phyloP scores from a whole-genome alignment of 2,329 filamentous ascomycete genomes.

The Nigrospora sphaerica region DNA sequence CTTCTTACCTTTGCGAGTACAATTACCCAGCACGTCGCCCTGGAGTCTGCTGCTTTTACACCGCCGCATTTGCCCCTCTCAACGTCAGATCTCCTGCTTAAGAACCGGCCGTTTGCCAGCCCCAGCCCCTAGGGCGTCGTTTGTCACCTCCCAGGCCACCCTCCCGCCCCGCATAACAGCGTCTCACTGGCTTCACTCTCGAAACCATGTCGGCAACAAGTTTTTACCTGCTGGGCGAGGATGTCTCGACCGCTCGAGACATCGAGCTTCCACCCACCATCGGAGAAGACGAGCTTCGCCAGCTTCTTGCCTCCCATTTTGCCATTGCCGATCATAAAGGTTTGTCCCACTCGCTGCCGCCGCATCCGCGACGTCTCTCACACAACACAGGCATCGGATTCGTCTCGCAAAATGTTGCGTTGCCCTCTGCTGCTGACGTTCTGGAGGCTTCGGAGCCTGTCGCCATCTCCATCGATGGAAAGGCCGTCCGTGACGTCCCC shows the following conservation, averaged over 20 bases:
- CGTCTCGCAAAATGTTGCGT: slow-evolving; percentile 18
- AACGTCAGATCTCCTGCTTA: too few relatives aligned
- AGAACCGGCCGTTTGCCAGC: too few relatives aligned
- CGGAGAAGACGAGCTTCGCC: slow-evolving; percentile 29
- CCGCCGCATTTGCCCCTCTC: too few relatives aligned
- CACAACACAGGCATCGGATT: slow-evolving; percentile 22
- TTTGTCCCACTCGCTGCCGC: slow-evolving; percentile 13
- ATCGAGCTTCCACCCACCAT: slow-evolving; percentile 26
- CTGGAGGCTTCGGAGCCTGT: slow-evolving; percentile 23
- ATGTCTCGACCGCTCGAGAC: slow-evolving; percentile 23
- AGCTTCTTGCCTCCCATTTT: slow-evolving; percentile 34
- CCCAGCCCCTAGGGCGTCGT: too few relatives aligned
- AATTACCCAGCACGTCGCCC: too few relatives aligned
- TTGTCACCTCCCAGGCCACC: too few relatives aligned
- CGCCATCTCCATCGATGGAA: slow-evolving; percentile 40
- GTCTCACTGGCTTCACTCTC: too few relatives aligned
- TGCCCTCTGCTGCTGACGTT: slow-evolving; percentile 28
- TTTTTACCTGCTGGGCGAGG: slow-evolving; percentile 35
- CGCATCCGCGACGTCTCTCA: too few relatives aligned
- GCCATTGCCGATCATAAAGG: slow-evolving; percentile 33
- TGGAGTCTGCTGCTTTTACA: too few relatives aligned
- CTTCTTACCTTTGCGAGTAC: too few relatives aligned
- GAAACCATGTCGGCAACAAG: slow-evolving; percentile 25
- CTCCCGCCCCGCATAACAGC: too few relatives aligned
- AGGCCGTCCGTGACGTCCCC: slow-evolving; percentile 39